These are phyloP conservation scores for Debaryomyces castellii DNA, from an alignment of 805 yeast genomes.

Conservation along the genomic window DNA sequence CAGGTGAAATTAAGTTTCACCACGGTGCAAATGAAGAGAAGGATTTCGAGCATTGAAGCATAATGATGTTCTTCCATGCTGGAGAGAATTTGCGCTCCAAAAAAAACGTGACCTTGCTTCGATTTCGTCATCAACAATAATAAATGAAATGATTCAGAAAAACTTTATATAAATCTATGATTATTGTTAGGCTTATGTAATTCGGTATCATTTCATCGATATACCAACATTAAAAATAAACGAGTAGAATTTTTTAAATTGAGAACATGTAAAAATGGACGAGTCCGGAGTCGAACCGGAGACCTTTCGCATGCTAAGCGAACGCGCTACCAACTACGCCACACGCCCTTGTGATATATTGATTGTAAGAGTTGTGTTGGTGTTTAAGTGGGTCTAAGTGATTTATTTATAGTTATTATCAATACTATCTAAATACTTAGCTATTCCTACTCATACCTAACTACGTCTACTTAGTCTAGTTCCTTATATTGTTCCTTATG, in stretches of 20 bases:
- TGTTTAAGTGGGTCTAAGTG: neutral
- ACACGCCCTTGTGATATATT: conserved; percentile 32
- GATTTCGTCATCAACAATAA: neutral
- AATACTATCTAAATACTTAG: no score
- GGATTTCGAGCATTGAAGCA: neutral
- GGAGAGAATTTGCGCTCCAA: neutral
- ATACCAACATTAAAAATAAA: no score
- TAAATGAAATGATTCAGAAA: neutral
- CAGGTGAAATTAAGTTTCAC: neutral
- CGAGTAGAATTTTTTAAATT: no score
- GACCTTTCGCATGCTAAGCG: conserved; percentile 52
- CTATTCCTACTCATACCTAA: no score
- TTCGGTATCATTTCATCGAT: no score
- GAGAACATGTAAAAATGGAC: conserved; percentile 35
- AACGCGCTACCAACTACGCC: conserved; percentile 53
- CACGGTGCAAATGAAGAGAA: no score
- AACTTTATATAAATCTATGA: no score
- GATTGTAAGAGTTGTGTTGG: neutral
- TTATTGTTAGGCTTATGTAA: no score
- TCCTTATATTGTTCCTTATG: no score
- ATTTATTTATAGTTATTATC: neutral
- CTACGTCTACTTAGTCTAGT: no score
- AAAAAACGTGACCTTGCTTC: neutral
- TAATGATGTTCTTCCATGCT: neutral
- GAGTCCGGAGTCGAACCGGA: conserved; percentile 46